These are phyloP conservation scores for Suhomyces emberorum DNA, from an alignment of 805 yeast species.

Conservation along the genomic window DNA sequence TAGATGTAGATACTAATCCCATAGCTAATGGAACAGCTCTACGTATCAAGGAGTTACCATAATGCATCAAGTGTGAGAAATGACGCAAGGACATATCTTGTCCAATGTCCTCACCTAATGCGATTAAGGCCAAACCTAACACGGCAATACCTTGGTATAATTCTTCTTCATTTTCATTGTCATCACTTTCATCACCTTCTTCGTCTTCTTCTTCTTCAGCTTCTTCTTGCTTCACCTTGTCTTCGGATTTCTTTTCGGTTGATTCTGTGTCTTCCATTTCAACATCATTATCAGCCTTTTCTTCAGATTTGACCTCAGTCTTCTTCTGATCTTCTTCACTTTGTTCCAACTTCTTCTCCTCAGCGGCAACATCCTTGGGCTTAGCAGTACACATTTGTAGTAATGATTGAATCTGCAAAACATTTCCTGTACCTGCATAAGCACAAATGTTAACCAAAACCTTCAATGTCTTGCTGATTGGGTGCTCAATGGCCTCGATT, in stretches of 20 bases:
- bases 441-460: conserved; percentile 91
- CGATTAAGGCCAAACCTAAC: conserved; percentile 87
- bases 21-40: conserved; percentile 97
- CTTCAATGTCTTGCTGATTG: conserved; percentile 83
- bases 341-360: conserved; percentile 56
- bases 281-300: conserved; percentile 24
- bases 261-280: conserved; percentile 30
- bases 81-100: conserved; percentile 97
- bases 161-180: conserved; percentile 47
- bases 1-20: conserved; percentile 89
- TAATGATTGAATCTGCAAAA: conserved; percentile 85
- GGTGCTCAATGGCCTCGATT: conserved; percentile 92
- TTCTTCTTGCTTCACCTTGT: conserved; percentile 16
- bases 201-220: conserved; percentile 29
- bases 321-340: conserved; percentile 36
- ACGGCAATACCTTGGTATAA: conserved; percentile 85
- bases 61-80: conserved; percentile 96
- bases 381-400: conserved; percentile 85
- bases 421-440: conserved; percentile 97
- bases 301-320: conserved; percentile 13
- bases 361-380: conserved; percentile 53
- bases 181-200: conserved; percentile 26
- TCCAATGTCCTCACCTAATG: conserved; percentile 98
- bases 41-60: conserved; percentile 86
- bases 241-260: conserved; percentile 16